Evolutionary conservation across 1,284 basidiomycete genomes (phyloP).

Genomic region (Boletus nobilissimus): DNA sequence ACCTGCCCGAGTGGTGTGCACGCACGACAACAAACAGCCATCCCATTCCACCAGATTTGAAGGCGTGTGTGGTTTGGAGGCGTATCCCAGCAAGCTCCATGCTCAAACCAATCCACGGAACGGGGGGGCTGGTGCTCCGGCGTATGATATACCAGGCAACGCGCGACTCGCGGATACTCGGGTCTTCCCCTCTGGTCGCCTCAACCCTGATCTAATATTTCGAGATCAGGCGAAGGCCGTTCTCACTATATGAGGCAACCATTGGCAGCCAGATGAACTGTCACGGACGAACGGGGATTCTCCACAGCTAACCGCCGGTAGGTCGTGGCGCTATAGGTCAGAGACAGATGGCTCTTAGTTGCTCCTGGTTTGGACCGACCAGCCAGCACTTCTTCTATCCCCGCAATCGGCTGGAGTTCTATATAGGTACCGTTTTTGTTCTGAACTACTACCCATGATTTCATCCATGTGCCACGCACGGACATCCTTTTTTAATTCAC

Average conservation of each 20-base stretch:
- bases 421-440: too few relatives aligned
- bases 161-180: neutral
- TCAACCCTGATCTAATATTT: neutral
- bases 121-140: too few relatives aligned
- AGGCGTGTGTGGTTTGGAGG: too few relatives aligned
- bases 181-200: neutral
- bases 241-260: neutral
- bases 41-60: neutral
- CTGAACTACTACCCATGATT: too few relatives aligned
- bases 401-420: too few relatives aligned
- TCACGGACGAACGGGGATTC: neutral
- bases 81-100: neutral
- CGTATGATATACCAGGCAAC: too few relatives aligned
- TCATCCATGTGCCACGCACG: neutral
- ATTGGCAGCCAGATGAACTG: neutral
- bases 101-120: too few relatives aligned
- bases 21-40: slow-evolving; percentile 24
- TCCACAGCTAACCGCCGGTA: neutral
- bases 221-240: neutral
- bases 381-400: too few relatives aligned
- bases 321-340: too few relatives aligned
- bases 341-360: too few relatives aligned
- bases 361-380: too few relatives aligned
- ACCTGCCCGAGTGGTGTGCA: neutral
- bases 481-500: neutral